Base-by-base conservation (phyloP, 495 filamentous ascomycete species). In the Annulohypoxylon moriforme region DNA sequence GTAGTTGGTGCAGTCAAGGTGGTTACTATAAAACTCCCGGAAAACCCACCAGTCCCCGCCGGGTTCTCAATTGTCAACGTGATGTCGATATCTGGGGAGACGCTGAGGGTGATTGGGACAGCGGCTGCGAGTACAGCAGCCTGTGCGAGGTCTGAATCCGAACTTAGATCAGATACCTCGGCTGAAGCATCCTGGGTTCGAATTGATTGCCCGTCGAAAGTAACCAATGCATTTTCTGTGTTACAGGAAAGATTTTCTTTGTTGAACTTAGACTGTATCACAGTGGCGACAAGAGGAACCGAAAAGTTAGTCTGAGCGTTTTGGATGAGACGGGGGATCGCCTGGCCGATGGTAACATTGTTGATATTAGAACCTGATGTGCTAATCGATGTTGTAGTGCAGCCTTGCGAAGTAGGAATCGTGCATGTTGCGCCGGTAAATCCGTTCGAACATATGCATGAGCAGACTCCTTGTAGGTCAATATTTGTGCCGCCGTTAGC, bases 381-480 rank as follows among this genome's bases (percentile, higher is more conserved):
- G 11, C 76, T 74, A 36, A 96, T 79, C 34, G 87, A 78, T 7
- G 88, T 88, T 1, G 89, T 92, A 13, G 91, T 89, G 77, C 96
- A 99, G 66, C 90, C 92, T 16, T 84, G 85, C 20, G 89, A 85
- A 20, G 84, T 85, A 9, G 81, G 60, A 31, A 79, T 80, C 9
- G 85, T 91, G 82, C 96, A 99, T 27, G 86, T 85, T 3, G 82
- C 80, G n/a, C 96, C 96, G 0, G 90, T 93, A 76, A 92, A 98
- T 0, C 94, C 94, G 70, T 94, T 93, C 5, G 89, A 85, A 74
- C 96, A 99, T 27, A 97, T 85, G 76, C 96, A 99, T 9, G 90
- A 89, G 81, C 96, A 98, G 36, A 86, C 77, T 7, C 86, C 84
- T 34, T 86, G 82, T 29, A 86, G 85, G 16, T 91, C 78, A 20